phyloP scores from a whole-genome alignment of 1,139 yeast genomes.

The Suzukiozyma palmioleophila region DNA sequence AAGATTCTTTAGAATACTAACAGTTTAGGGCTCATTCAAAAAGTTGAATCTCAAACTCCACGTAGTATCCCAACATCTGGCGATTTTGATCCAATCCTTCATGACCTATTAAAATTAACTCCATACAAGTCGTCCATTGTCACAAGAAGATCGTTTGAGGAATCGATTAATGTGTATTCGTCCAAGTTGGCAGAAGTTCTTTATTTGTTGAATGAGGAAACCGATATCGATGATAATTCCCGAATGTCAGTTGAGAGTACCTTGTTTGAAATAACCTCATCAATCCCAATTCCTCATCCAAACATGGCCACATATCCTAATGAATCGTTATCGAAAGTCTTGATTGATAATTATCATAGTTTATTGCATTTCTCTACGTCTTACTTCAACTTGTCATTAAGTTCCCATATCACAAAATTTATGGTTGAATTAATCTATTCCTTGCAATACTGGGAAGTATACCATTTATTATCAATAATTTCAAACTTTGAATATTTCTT shows the following conservation, averaged over 20 bases:
- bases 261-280: conserved; percentile 24
- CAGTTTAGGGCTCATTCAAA: conserved; percentile 2
- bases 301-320: conserved; percentile 25
- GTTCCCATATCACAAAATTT: conserved; percentile 35
- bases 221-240: conserved; percentile 24
- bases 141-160: conserved; percentile 8
- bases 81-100: conserved; percentile 21
- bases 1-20: not conserved
- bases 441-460: conserved; percentile 44
- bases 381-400: conserved; percentile 36
- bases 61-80: conserved; percentile 11
- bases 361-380: conserved; percentile 28
- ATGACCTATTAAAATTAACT: conserved; percentile 28
- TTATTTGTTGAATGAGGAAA: conserved; percentile 24
- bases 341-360: conserved; percentile 35
- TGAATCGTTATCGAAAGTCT: conserved; percentile 32
- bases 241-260: conserved; percentile 26
- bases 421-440: conserved; percentile 37
- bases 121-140: conserved; percentile 21
- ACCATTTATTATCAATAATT: conserved; percentile 32
- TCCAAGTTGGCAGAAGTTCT: conserved; percentile 26
- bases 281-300: conserved; percentile 18
- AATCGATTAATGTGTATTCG: conserved; percentile 22
- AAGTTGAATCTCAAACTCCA: conserved; percentile 8
- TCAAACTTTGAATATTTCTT: conserved; percentile 34